phyloP scores from a whole-genome alignment of 78 protist species.

The Anaeramoeba flamelloides region DNA sequence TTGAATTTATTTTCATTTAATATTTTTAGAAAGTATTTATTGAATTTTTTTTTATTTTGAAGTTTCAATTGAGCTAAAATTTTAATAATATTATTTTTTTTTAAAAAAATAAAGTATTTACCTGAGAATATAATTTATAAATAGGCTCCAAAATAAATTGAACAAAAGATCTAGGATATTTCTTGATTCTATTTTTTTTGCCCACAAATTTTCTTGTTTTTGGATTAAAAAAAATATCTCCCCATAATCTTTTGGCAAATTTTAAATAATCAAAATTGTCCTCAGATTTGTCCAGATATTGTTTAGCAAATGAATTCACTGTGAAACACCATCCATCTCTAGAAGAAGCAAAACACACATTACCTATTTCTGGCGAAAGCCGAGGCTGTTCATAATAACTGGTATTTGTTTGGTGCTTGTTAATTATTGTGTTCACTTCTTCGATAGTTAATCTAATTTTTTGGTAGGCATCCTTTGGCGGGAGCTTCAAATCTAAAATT shows the following conservation, averaged over 20 bases:
- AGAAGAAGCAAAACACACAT: constrained; percentile 13
- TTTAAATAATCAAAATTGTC: neutral
- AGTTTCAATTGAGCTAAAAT: too few species aligned
- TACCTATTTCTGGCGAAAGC: constrained; percentile 19
- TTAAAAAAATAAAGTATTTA: neutral
- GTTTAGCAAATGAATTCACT: constrained; percentile 51
- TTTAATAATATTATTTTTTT: too few species aligned
- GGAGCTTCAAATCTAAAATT: constrained; percentile 79
- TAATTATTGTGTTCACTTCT: constrained; percentile 53
- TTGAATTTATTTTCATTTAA: too few species aligned
- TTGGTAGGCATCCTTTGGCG: constrained; percentile 85
- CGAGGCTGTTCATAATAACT: neutral
- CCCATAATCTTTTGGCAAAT: constrained; percentile 76
- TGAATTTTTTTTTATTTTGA: too few species aligned
- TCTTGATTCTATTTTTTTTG: neutral
- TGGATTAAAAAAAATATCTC: constrained; percentile 56
- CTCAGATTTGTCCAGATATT: constrained; percentile 21
- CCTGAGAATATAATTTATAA: constrained; percentile 64
- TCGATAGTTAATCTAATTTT: constrained; percentile 65
- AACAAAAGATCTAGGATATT: constrained; percentile 55
- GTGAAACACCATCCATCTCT: constrained; percentile 65
- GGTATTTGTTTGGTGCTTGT: neutral
- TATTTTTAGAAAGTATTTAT: too few species aligned
- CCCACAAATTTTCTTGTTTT: constrained; percentile 34
- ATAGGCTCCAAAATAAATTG: constrained; percentile 84